Conservation (phyloP, 148 eudicot genomes). For the Vaccinium darrowii region DNA sequence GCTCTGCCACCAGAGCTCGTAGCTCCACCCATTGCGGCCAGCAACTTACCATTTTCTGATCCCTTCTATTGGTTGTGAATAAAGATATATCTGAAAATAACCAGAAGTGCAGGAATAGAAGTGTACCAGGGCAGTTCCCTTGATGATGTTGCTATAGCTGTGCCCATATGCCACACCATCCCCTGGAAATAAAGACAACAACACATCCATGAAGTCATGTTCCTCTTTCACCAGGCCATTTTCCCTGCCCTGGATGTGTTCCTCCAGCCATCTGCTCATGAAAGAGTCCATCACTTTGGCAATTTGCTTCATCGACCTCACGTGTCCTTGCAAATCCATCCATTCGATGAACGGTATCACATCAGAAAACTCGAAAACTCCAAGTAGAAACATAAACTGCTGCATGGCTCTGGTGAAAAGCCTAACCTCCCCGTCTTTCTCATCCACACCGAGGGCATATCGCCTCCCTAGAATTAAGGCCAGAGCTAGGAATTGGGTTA, state of each 20-base stretch:
- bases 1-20: no score
- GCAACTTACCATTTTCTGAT: no score
- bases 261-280: constrained; percentile 9
- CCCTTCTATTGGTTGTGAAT: neutral
- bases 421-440: neutral
- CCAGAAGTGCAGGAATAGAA: neutral
- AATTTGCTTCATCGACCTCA: neutral
- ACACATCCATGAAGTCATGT: constrained; percentile 24
- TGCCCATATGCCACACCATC: neutral
- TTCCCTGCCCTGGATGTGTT: neutral
- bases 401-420: neutral
- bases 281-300: neutral
- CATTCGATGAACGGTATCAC: neutral
- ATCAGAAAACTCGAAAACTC: neutral
- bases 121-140: constrained; percentile 15
- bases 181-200: constrained; percentile 17
- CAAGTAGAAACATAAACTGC: neutral
- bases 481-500: neutral
- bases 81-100: neutral
- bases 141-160: constrained; percentile 9
- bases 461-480: neutral
- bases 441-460: neutral
- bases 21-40: no score
- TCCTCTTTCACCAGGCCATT: neutral
- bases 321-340: constrained; percentile 11